Base-by-base conservation (phyloP, 108 stramenopile genomes). In the Fistulifera pelliculosa region DNA sequence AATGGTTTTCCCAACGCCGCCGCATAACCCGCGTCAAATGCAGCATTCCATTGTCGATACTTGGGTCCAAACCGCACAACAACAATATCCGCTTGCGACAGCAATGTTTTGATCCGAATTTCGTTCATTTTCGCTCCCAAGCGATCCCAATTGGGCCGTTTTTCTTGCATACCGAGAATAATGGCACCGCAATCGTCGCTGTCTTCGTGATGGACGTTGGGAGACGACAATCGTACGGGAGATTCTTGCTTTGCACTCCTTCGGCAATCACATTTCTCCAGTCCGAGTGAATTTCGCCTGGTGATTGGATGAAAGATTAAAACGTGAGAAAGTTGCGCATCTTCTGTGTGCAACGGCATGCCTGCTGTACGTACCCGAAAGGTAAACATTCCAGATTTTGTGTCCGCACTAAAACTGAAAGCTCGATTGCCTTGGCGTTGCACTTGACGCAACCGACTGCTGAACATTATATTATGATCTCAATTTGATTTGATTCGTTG, bases 41-140 rank as follows among this genome's bases (percentile, higher is more conserved):
- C 84, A 10, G 89, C 89, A 64, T 90, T 90, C 89, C 84, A 93
- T 48, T 93, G 91, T 27, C 85, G 62, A 60, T 88, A 93, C 41
- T 87, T 88, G 41, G 85, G 81, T 15, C 87, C 91, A 59, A 88
- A 93, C 27, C 86, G 66, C n/a, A 86, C 87, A 11, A 93, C 91
- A 7, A 93, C 87, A 41, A 93, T 61, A 68, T 93, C 91, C 1
- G 85, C 78, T 16, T 88, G 80, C 39, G 71, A 60, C 1, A 88
- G 61, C 17, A 88, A 52, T 0, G 80, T 83, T 52, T 83, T 73
- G 23, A 81, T 93, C 1, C 90, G 84, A 50, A 93, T 67, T 19
- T 54, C 70, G 54, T 93, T 93, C 83, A 93, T 80, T 31, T 56
- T 74, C 18, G 83, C 91, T 15, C 87, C 87, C 18, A 84, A 68